Conservation (phyloP, 352 stramenopile species). For the Pythium sp. region DNA sequence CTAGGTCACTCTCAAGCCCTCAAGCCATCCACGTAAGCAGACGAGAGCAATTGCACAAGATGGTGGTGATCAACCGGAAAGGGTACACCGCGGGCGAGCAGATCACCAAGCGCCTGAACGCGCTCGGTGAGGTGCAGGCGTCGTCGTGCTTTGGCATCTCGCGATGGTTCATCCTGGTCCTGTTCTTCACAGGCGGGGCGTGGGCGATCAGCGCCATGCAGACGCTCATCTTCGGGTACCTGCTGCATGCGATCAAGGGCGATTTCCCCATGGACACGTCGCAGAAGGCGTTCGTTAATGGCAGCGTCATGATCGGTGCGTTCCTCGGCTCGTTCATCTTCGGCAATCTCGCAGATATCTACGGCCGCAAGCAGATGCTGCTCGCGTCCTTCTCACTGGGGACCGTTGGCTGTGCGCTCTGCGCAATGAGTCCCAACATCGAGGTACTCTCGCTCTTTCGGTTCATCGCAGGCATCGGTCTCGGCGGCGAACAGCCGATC, state of each 20-base stretch:
- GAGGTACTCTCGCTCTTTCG: conserved; percentile 5
- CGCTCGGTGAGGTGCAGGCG: background rate
- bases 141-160: conserved; percentile 11
- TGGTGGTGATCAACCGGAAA: conserved; percentile 11
- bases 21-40: too few relatives aligned
- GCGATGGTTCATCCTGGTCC: conserved; percentile 21
- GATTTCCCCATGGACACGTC: conserved; percentile 8
- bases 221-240: conserved; percentile 26
- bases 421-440: conserved; percentile 1
- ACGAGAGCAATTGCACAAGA: background rate
- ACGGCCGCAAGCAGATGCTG: conserved; percentile 22
- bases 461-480: conserved; percentile 10
- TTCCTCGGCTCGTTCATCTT: conserved; percentile 19
- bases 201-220: conserved; percentile 30
- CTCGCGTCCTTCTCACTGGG: conserved; percentile 7
- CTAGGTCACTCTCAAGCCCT: too few relatives aligned
- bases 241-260: conserved; percentile 15
- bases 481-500: conserved; percentile 26
- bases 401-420: conserved; percentile 4
- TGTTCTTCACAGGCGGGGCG: conserved; percentile 16
- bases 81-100: conserved; percentile 6
- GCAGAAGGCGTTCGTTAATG: conserved; percentile 12
- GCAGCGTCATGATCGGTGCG: conserved; percentile 23
- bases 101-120: conserved; percentile 14
- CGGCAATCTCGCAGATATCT: conserved; percentile 19